Evolutionary conservation across 2,329 filamentous ascomycete genomes (phyloP), one percentile per base, ranked within the genome.

Genomic region (Colletotrichum chrysophilum): DNA sequence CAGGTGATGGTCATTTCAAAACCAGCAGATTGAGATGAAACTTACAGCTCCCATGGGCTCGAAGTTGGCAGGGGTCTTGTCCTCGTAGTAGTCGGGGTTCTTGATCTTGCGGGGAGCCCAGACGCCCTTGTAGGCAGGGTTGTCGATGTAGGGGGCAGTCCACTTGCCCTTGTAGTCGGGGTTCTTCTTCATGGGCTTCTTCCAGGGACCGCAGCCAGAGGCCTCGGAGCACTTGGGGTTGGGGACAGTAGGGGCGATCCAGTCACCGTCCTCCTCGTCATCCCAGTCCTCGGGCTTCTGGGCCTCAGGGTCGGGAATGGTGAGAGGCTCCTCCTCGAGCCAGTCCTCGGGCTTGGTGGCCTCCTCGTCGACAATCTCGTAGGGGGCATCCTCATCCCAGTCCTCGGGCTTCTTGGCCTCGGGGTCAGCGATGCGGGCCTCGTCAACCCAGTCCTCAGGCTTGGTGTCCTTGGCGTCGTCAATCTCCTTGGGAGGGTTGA

Each of bases 231-330:
- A 98, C 92, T 98, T 98, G 86, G 96, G 95, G 93, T 99, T 98
- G 85, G 95, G 91, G 71, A 99, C 92, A 71, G 93, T 96, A 74
- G 96, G 97, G 68, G 96, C 88, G 80, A 98, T 86, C 96, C 96
- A 99, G 89, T 99, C 97, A 86, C 97, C 97, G 86, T 99, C 97
- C 89, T 99, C 97, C 89, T 99, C 97, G 76, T 99, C 96, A 88
- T 98, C 96, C 97, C 97, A 99, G 85, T 98, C 97, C 88, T 98
- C 96, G 78, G 97, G 97, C 94, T 98, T 99, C 89, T 95, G 90
- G 67, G 96, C 96, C 89, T 98, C 96, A 71, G 97, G 97, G 88
- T 99, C 97, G 74, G 96, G 91, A 77, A 98, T 89, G 79, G 92
- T 94, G 78, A 91, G 87, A 79, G 96, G 92, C 89, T 98, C 97